phyloP scores from a whole-genome alignment of 2,329 filamentous ascomycete species.

The Aspergillus alliaceus region DNA sequence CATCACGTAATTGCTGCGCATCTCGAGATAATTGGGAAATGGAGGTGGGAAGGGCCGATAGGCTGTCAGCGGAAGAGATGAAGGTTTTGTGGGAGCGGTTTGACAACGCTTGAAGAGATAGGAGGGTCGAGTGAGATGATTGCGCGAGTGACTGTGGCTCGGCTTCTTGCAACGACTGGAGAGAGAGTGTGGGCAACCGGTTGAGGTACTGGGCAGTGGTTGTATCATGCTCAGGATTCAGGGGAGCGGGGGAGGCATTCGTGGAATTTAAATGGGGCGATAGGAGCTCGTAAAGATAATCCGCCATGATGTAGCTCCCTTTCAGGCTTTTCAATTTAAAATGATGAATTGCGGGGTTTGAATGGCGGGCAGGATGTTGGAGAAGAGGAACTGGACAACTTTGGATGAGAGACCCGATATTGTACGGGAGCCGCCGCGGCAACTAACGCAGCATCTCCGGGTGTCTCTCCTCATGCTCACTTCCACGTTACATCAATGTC shows the following conservation, averaged over 20 bases:
- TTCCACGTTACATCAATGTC: neutral
- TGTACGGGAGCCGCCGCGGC: slow-evolving; percentile 31
- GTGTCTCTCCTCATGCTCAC: slow-evolving; percentile 15
- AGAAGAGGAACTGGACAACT: slow-evolving; percentile 11
- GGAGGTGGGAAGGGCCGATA: slow-evolving; percentile 69
- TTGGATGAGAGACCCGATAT: neutral
- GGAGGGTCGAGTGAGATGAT: slow-evolving; percentile 73
- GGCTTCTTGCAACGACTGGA: slow-evolving; percentile 68
- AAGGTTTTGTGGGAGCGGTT: slow-evolving; percentile 86
- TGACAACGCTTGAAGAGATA: slow-evolving; percentile 82
- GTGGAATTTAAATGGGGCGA: slow-evolving; percentile 56
- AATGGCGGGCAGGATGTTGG: neutral
- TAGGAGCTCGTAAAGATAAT: slow-evolving; percentile 74
- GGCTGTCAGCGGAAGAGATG: slow-evolving; percentile 75
- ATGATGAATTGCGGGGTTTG: neutral
- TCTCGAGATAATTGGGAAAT: slow-evolving; percentile 70
- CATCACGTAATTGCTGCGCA: slow-evolving; percentile 65
- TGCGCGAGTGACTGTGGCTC: slow-evolving; percentile 82
- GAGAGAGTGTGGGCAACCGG: slow-evolving; percentile 72
- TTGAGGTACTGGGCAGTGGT: slow-evolving; percentile 65
- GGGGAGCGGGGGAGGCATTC: slow-evolving; percentile 19
- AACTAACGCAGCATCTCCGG: slow-evolving; percentile 28
- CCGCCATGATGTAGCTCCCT: slow-evolving; percentile 55
- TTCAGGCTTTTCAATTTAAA: neutral
- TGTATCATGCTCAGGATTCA: slow-evolving; percentile 21